phyloP scores from a whole-genome alignment of 116 monocot species.

The Thalassia testudinum region DNA sequence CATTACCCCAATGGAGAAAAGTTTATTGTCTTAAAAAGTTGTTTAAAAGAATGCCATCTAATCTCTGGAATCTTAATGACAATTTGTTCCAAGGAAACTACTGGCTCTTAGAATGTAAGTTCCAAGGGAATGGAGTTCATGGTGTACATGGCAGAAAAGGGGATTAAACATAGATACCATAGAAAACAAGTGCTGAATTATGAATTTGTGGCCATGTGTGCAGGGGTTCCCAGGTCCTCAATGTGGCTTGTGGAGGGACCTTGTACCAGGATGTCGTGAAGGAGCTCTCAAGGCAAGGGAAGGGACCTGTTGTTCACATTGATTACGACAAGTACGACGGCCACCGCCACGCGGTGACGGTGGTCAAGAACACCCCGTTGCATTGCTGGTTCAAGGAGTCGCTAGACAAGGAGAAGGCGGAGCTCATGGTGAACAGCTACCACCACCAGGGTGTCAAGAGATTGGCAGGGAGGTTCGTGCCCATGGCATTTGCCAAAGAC shows the following conservation, averaged over 20 bases:
- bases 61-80: too few species aligned
- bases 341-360: constrained; percentile 50
- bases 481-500: constrained; percentile 68
- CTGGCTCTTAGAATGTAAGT: too few species aligned
- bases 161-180: too few species aligned
- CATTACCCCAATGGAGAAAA: too few species aligned
- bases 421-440: constrained; percentile 82
- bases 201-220: too few species aligned
- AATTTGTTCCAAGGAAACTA: too few species aligned
- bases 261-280: constrained; percentile 64
- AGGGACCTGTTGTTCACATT: constrained; percentile 24
- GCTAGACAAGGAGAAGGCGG: constrained; percentile 18
- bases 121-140: too few species aligned
- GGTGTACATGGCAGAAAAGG: too few species aligned
- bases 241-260: constrained; percentile 81
- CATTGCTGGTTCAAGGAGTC: constrained; percentile 59
- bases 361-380: constrained; percentile 47
- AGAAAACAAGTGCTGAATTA: too few species aligned
- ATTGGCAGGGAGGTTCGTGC: constrained; percentile 61
- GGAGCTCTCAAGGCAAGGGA: constrained; percentile 15
- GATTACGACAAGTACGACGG: constrained; percentile 77
- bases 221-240: constrained; percentile 70
- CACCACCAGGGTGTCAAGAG: constrained; percentile 93
- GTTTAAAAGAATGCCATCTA: too few species aligned
- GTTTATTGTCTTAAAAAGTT: too few species aligned